These are phyloP conservation scores for Lepidium sativum DNA, from an alignment of 345 rosid genomes.

Conservation along the genomic window DNA sequence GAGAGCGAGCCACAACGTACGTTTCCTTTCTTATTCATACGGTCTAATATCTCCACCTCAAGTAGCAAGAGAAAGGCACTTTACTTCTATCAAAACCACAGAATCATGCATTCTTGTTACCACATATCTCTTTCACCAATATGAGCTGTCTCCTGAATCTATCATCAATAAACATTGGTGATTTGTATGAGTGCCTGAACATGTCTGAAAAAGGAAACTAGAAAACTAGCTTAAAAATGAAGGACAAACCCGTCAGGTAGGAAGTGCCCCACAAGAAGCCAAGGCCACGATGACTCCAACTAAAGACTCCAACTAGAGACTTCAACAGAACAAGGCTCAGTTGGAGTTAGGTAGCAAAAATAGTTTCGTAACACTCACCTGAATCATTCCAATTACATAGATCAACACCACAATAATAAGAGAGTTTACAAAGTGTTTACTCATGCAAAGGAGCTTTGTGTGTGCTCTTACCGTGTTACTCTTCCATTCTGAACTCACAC, in stretches of 20 bases:
- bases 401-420: slow-evolving; percentile 14
- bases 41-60: slow-evolving; percentile 28
- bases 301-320: slow-evolving; percentile 56
- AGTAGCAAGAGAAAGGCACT: slow-evolving; percentile 22
- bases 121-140: slow-evolving; percentile 31
- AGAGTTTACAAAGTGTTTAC: background rate
- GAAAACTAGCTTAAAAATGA: background rate
- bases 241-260: slow-evolving; percentile 54
- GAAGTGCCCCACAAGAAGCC: slow-evolving; percentile 55
- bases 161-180: slow-evolving; percentile 9
- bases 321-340: slow-evolving; percentile 49
- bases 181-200: background rate
- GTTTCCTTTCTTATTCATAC: slow-evolving; percentile 25
- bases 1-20: slow-evolving; percentile 23
- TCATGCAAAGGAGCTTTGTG: slow-evolving; percentile 1
- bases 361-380: slow-evolving; percentile 49
- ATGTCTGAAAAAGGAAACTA: background rate
- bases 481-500: slow-evolving; percentile 63
- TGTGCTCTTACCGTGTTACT: slow-evolving; percentile 23
- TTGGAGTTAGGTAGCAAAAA: slow-evolving; percentile 60
- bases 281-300: slow-evolving; percentile 55
- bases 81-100: slow-evolving; percentile 22
- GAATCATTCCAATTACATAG: slow-evolving; percentile 44
- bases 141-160: slow-evolving; percentile 24
- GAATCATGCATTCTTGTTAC: slow-evolving; percentile 27